Base-by-base conservation (phyloP, 371 early-diverging fungal species). In the Dichotomocladium elegans region DNA sequence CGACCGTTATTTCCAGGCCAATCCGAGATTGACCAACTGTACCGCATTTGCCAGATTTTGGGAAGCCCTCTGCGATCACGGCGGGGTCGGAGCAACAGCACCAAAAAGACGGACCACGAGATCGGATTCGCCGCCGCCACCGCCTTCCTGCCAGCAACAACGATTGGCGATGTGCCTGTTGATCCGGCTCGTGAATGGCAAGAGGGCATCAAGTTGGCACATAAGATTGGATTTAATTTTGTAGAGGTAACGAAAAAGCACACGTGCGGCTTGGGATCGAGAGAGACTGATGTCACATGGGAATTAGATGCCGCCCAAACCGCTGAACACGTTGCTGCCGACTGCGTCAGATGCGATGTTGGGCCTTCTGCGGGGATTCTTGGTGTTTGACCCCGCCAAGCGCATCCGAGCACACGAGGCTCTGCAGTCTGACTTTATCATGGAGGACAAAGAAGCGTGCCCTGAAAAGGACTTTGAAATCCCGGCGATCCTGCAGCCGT, bases 1-100 rank as follows among this genome's bases (percentile, higher is more conserved):
- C 68, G 76, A 10, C 96, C 97, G n/a, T 65, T 99, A 35, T 97
- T 99, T 57, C 96, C 95, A 1, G 99, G 99, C 15, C 78, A 75
- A 24, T 89, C 89, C 42, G 96, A 96, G 69, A 76, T 95, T 41
- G 95, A 95, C 64, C 92, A 97, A 66, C 66, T 97, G 17, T 84
- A 78, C 45, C 63, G 84, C 29, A 90, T 92, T 28, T 86, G 85
- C 48, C 66, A 76, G 42, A 64, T 83, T 7, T 69, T 88, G 17
- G 89, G 90, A 22, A 59, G 61, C 61, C 58, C 88, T 79, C 29
- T 34, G 25, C 27, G 40, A 55, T 41, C 9, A 8, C 41, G 12
- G 29, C 30, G 9, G 34, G 44, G 35, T 19, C 59, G 31, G 47
- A 33, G 24, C 43, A 45, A 25, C 43, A 17, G 47, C 27, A 41